A percentile compares a stretch with the other conserved stretches of the same genome.
Conservation (phyloP, 106 monocot genomes). For the Ottelia alismoides region DNA sequence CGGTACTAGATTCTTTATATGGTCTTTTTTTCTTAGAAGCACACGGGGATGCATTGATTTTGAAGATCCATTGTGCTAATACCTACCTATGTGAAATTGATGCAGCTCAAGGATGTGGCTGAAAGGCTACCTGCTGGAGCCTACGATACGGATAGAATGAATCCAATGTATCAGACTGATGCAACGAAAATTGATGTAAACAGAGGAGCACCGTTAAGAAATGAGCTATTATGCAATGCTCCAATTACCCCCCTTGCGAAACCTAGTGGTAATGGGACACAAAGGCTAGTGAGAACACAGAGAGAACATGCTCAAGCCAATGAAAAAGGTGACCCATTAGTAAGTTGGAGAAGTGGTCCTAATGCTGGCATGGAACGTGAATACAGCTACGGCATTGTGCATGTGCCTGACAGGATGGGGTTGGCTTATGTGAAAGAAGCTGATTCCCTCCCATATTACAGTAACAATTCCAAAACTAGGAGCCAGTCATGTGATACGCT, state of each 20-base stretch:
- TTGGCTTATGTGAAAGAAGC: constrained; percentile 19
- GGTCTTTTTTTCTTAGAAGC: too few species aligned
- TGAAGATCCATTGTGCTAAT: too few species aligned
- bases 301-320: constrained; percentile 5
- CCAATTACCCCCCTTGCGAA: neutral
- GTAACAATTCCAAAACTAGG: constrained; percentile 9
- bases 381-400: constrained; percentile 6
- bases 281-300: constrained; percentile 1
- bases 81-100: too few species aligned
- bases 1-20: too few species aligned
- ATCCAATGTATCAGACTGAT: neutral
- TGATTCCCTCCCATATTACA: constrained; percentile 15
- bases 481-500: too few species aligned
- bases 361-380: neutral
- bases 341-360: constrained; percentile 7
- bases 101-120: constrained; percentile 13
- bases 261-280: constrained; percentile 11
- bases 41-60: too few species aligned
- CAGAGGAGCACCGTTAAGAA: neutral
- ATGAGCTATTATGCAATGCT: constrained; percentile 8
- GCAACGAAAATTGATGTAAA: constrained; percentile 5
- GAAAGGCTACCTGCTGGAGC: constrained; percentile 4
- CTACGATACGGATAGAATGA: constrained; percentile 1
- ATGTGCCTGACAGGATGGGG: constrained; percentile 10
- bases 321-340: constrained; percentile 1